Evolutionary conservation across 1,139 yeast species (phyloP).

Genomic region (Torulaspora pretoriensis): DNA sequence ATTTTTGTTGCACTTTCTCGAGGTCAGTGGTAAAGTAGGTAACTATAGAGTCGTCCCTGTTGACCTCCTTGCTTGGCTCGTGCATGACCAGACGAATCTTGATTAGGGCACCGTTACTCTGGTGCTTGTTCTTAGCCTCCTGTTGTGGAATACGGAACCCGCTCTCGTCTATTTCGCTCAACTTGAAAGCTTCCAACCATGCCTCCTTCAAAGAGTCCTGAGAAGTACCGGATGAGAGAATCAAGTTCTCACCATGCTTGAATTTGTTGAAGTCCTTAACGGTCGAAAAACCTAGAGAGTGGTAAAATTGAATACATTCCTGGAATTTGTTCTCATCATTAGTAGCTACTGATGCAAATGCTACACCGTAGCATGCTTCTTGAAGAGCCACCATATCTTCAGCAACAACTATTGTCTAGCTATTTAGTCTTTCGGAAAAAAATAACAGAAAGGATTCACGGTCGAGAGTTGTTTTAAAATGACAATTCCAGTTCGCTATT

Average conservation of each 20-base stretch:
- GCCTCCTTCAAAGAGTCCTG: slow-evolving; percentile 61
- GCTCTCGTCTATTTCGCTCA: slow-evolving; percentile 45
- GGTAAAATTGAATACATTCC: slow-evolving; percentile 50
- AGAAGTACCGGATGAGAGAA: slow-evolving; percentile 48
- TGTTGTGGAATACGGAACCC: slow-evolving; percentile 57
- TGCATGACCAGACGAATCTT: slow-evolving; percentile 54
- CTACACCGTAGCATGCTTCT: slow-evolving; percentile 38
- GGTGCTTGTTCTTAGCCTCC: slow-evolving; percentile 43
- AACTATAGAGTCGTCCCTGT: slow-evolving; percentile 37
- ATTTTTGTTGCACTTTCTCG: slow-evolving; percentile 38
- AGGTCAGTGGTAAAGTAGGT: slow-evolving; percentile 53
- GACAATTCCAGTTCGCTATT: not conserved
- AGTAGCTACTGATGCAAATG: slow-evolving; percentile 61
- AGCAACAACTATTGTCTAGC: not conserved
- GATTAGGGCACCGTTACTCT: slow-evolving; percentile 54
- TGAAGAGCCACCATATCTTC: slow-evolving; percentile 22
- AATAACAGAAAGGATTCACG: not conserved
- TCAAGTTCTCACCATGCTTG: slow-evolving; percentile 36
- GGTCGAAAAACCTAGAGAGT: slow-evolving; percentile 53
- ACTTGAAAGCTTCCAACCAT: slow-evolving; percentile 69
- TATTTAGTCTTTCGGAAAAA: not conserved
- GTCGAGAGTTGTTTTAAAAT: not conserved
- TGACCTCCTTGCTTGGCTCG: slow-evolving; percentile 31
- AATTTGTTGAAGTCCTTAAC: slow-evolving; percentile 49
- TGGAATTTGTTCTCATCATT: slow-evolving; percentile 46